phyloP scores from a whole-genome alignment of 176 grass and related monocot species.

The Hsuehochloa calcarea region DNA sequence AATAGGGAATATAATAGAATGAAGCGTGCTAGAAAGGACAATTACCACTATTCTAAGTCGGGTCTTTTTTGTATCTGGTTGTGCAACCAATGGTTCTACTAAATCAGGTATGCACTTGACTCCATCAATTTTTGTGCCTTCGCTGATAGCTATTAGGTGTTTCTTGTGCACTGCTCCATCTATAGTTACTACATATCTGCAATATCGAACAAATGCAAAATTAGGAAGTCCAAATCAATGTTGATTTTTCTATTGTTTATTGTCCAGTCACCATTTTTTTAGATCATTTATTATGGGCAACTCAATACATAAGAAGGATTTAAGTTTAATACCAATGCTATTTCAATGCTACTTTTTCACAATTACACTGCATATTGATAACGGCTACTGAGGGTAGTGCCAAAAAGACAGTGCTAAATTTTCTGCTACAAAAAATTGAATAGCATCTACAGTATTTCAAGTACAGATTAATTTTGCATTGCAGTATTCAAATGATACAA shows the following conservation, averaged over 20 bases:
- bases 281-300: background rate
- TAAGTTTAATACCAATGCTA: background rate
- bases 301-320: background rate
- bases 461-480: conserved; percentile 2
- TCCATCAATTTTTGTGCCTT: conserved; percentile 78
- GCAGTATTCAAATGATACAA: conserved; percentile 6
- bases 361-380: conserved; percentile 9
- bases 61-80: conserved; percentile 62
- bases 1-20: conserved; percentile 17
- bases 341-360: background rate
- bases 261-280: background rate
- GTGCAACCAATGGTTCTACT: conserved; percentile 65
- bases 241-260: background rate
- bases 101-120: conserved; percentile 79
- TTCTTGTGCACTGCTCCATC: conserved; percentile 68
- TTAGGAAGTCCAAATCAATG: conserved; percentile 21
- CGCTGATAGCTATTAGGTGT: conserved; percentile 75
- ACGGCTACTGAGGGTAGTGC: background rate
- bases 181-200: conserved; percentile 90
- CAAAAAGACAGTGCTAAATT: background rate
- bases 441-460: background rate
- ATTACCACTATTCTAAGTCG: conserved; percentile 85
- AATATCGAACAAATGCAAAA: conserved; percentile 29
- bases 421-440: background rate
- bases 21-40: conserved; percentile 15